Evolutionary conservation across 768 basidiomycete species (phyloP), one percentile per base, ranked within the genome.

Genomic region (Rhodotorula babjevae): DNA sequence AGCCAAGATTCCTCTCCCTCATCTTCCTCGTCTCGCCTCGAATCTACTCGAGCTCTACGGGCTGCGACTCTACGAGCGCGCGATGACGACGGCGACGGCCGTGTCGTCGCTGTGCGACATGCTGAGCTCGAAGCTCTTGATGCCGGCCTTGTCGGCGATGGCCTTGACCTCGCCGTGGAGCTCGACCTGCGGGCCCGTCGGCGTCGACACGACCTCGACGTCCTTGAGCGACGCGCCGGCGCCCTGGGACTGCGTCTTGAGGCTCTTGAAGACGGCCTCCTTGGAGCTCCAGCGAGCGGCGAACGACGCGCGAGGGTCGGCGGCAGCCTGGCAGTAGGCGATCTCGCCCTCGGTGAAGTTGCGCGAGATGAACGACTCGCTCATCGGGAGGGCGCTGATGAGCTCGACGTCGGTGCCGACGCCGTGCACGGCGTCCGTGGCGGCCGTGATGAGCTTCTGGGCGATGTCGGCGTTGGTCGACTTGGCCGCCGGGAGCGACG

Each of bases 201-300:
- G 84, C 23, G 82, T 77, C 59, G 90, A 88, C 69, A 95, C 84
- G 77, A 98, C 93, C 82, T 98, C 96, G 71, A 99, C 98, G 75
- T 98, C 94, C 82, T 91, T 91, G 89, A 98, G 89, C n/a, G 89
- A 85, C 27, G 96, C 94, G 12, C 87, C 91, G 19, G 94, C 95
- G 52, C 96, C 96, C 82, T 92, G 90, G 8, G 91, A 93, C 29
- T 88, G 83, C 57, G 93, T 89, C 31, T 92, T 90, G 2, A 99
- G 86, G 10, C 93, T 90, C 84, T 98, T 98, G 88, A 98, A 97
- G 65, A 90, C 87, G 6, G 94, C 95, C 81, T 98, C 96, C 82
- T 98, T 99, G 63, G 92, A 95, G 42, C 87, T 91, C 95, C 96
- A 99, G 67, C 94, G 90, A 49, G 91, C 94, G 31, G 96, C 95